Evolutionary conservation across 495 filamentous ascomycete species (phyloP), one percentile per base, ranked within the genome.

Genomic region (Parachaetomium inaequale): DNA sequence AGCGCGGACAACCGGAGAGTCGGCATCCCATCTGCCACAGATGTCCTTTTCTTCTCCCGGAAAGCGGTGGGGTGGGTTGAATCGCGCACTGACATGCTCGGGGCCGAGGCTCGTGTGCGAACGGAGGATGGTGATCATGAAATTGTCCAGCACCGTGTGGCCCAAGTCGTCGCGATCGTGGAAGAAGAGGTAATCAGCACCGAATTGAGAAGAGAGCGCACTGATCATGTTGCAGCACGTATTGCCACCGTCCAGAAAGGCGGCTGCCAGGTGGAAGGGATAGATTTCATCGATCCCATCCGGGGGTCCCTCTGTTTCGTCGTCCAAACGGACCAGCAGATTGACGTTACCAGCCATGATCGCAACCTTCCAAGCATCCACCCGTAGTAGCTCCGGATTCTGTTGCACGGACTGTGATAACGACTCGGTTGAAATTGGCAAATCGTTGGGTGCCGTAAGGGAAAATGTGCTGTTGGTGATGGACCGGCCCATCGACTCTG

Each of bases 11-110:
- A 3, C 29, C 19, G 51, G 51, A 36, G 74, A 75, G 51, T 76
- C 74, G 12, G 73, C 72, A 53, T 77, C 72, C 74, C 75, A 78
- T 63, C 77, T 64, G 14, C 77, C 77, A 54, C 75, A 78, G 12
- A 74, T 70, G 56, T 75, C 75, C 1, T 76, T 65, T 42, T 78
- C 72, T 59, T 77, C 70, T 25, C 75, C 76, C 15, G 70, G 46
- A 51, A 70, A 78, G 40, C 67, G 63, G 25, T 64, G 43, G 11
- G 53, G 51, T 15, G 23, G 38, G 2, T n/a, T 17, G 28, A 69
- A 67, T 1, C 26, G 52, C 21, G 19, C 15, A 10, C 61, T 63
- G n/a, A 81, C 64, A 6, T 68, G 50, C 26, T 54, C 55, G 26
- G 71, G 75, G 6, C 29, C 36, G 28, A 70, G 62, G 0, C 55